A percentile compares a stretch with the other conserved stretches of the same genome.
phyloP scores from a whole-genome alignment of 805 yeast species.

The Saccharomyces jurei region DNA sequence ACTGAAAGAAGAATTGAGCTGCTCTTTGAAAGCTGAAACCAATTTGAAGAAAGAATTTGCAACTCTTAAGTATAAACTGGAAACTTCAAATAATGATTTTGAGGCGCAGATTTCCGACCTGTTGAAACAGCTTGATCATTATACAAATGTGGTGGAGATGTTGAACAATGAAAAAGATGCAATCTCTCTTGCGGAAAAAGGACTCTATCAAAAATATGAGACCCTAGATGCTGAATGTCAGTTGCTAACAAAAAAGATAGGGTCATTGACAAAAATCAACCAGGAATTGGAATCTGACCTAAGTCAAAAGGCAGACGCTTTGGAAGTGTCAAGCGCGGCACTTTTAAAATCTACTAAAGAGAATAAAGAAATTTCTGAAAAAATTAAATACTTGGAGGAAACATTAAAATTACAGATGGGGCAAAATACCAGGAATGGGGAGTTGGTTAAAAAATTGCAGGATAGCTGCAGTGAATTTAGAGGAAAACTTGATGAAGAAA shows the following conservation, averaged over 20 bases:
- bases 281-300: constrained; percentile 1
- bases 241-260: constrained; percentile 11
- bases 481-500: constrained; percentile 33
- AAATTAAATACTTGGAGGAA: constrained; percentile 22
- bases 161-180: constrained; percentile 39
- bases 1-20: constrained; percentile 45
- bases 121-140: constrained; percentile 36
- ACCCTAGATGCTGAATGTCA: constrained; percentile 39
- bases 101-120: constrained; percentile 33
- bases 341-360: constrained; percentile 14
- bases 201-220: constrained; percentile 38
- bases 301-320: constrained; percentile 2
- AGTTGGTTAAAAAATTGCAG: constrained; percentile 33
- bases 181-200: constrained; percentile 36
- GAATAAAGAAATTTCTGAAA: constrained; percentile 15
- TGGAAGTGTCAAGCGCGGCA: constrained; percentile 22
- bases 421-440: constrained; percentile 26
- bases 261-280: neutral
- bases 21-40: constrained; percentile 56
- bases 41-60: constrained; percentile 58
- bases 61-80: constrained; percentile 51
- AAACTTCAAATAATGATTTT: constrained; percentile 39
- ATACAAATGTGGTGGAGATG: constrained; percentile 34
- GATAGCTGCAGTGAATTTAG: constrained; percentile 27
- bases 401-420: constrained; percentile 26